Conservation (phyloP, 805 yeast species). For the Kockiozyma suomiensis region DNA sequence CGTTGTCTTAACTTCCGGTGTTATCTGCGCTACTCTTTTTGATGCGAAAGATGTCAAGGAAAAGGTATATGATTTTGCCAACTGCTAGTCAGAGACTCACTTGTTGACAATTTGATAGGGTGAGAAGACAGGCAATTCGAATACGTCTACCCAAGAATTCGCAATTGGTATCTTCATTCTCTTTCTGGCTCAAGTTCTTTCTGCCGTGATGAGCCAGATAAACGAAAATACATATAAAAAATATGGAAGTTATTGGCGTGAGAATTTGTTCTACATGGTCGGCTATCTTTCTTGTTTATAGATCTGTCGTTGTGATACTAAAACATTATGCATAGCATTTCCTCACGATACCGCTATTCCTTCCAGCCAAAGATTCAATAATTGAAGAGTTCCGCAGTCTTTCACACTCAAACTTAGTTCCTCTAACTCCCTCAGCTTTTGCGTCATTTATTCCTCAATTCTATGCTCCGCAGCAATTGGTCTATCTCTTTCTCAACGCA, state of each 20-base stretch:
- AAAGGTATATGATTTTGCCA: not conserved
- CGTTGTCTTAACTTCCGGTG: constrained; percentile 57
- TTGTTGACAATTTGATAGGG: not conserved
- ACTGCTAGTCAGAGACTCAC: not conserved
- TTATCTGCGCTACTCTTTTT: constrained; percentile 47
- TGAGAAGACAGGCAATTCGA: constrained; percentile 11
- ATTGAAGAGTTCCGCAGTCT: constrained; percentile 40
- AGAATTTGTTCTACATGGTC: constrained; percentile 57
- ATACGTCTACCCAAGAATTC: constrained; percentile 38
- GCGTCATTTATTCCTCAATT: not conserved
- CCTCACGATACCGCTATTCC: constrained; percentile 27
- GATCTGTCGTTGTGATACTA: not conserved
- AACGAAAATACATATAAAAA: constrained; percentile 53
- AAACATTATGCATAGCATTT: constrained; percentile 20
- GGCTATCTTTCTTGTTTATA: constrained; percentile 48
- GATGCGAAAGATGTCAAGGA: constrained; percentile 26
- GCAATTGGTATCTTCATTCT: constrained; percentile 49
- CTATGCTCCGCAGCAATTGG: constrained; percentile 34
- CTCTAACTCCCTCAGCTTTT: constrained; percentile 2
- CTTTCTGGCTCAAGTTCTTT: constrained; percentile 52
- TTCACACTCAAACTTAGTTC: constrained; percentile 29
- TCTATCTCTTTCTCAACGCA: constrained; percentile 49
- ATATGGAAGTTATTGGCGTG: constrained; percentile 67
- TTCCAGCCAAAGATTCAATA: constrained; percentile 42
- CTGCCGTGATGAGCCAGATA: constrained; percentile 61